Conservation (phyloP, 2,329 filamentous ascomycete genomes). For the Arthrinium phaeospermum region DNA sequence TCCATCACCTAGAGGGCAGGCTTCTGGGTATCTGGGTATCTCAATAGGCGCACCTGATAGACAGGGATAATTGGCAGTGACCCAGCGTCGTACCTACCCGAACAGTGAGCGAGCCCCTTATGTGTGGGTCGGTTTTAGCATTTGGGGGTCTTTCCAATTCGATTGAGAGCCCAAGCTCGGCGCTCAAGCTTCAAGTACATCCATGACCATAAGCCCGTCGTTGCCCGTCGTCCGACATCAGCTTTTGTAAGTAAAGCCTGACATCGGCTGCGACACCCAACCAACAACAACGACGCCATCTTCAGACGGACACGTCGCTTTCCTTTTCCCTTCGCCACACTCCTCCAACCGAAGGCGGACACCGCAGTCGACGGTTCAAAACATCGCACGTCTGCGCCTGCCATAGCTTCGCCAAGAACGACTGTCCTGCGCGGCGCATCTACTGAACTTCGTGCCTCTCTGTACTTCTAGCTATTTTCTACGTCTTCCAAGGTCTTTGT, state of each 20-base stretch:
- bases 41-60: neutral
- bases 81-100: slow-evolving; percentile 6
- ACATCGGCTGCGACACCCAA: slow-evolving; percentile 1
- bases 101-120: slow-evolving; percentile 11
- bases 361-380: neutral
- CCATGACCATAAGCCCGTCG: neutral
- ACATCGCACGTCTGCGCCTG: neutral
- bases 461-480: neutral
- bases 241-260: slow-evolving; percentile 13
- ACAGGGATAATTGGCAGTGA: neutral
- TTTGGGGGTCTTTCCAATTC: neutral
- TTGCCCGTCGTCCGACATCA: slow-evolving; percentile 14
- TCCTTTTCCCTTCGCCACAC: neutral
- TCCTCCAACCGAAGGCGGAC: neutral
- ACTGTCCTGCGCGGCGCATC: neutral
- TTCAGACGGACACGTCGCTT: slow-evolving; percentile 17
- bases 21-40: too few species aligned
- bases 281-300: neutral
- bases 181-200: neutral
- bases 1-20: neutral
- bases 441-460: neutral
- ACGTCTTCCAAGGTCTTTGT: neutral
- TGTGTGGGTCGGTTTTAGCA: slow-evolving; percentile 1
- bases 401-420: neutral
- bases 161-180: neutral